These are phyloP conservation scores for Babesia bigemina DNA, from an alignment of 169 alveolate genomes.

Conservation along the genomic window DNA sequence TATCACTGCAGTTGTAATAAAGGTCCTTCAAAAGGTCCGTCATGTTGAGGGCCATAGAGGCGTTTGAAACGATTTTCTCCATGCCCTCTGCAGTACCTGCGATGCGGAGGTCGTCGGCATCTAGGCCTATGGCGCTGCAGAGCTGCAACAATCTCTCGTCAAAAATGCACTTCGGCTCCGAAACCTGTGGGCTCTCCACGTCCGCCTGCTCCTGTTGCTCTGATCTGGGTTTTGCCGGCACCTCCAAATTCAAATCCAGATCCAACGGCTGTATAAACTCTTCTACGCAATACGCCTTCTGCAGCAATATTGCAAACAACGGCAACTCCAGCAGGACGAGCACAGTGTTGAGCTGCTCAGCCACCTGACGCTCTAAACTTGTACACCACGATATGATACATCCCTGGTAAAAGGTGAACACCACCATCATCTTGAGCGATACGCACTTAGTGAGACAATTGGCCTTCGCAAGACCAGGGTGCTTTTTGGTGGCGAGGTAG, in stretches of 20 bases:
- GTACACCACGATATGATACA: constrained; percentile 47
- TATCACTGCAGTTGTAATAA: constrained; percentile 60
- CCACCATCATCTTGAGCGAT: constrained; percentile 60
- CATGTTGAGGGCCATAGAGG: constrained; percentile 58
- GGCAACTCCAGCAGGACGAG: constrained; percentile 59
- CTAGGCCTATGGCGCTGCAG: constrained; percentile 16
- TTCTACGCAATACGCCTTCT: constrained; percentile 40
- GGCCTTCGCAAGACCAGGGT: constrained; percentile 66
- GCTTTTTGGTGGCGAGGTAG: constrained; percentile 58
- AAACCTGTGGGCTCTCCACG: neutral
- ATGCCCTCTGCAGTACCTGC: constrained; percentile 28
- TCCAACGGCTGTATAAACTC: constrained; percentile 34
- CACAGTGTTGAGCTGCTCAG: constrained; percentile 37
- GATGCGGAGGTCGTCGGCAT: constrained; percentile 44
- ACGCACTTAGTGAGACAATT: constrained; percentile 58
- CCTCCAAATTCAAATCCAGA: neutral
- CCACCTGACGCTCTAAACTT: neutral
- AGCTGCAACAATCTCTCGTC: constrained; percentile 6
- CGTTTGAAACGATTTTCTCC: constrained; percentile 38
- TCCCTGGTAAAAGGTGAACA: constrained; percentile 62
- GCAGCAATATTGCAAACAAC: constrained; percentile 44
- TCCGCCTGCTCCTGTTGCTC: neutral
- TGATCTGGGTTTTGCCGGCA: neutral
- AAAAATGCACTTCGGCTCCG: neutral
- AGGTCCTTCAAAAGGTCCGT: constrained; percentile 57